phyloP scores from a whole-genome alignment of 2,329 filamentous ascomycete species.

The Phialophora verrucosa region DNA sequence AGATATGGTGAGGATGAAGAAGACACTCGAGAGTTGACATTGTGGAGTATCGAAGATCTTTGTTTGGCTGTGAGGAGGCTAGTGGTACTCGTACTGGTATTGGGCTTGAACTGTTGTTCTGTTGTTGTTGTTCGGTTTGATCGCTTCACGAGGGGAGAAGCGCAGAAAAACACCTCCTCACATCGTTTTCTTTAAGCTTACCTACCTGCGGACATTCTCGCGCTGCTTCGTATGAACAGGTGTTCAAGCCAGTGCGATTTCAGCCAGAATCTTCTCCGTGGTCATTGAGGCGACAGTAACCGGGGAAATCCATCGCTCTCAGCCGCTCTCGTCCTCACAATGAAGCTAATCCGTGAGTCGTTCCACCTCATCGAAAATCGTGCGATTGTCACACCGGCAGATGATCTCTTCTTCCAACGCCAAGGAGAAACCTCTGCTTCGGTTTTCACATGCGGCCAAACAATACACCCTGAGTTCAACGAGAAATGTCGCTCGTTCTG shows the following conservation, averaged over 20 bases:
- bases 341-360: not conserved
- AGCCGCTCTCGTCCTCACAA: not conserved
- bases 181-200: not conserved
- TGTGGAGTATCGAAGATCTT: not conserved
- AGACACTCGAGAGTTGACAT: conserved; percentile 21
- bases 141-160: not conserved
- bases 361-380: not conserved
- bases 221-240: not conserved
- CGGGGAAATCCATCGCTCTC: not conserved
- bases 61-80: not conserved
- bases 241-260: not conserved
- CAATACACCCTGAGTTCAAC: not conserved
- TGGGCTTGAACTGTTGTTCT: not conserved
- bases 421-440: not conserved
- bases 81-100: not conserved
- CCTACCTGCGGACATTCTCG: not conserved
- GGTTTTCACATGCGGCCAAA: not conserved
- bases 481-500: not conserved
- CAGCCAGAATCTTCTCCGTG: not conserved
- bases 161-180: not conserved
- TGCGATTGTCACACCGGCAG: conserved; percentile 2
- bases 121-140: not conserved
- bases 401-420: not conserved
- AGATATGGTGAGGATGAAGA: conserved; percentile 26
- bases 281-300: not conserved